Evolutionary conservation across 192 early-diverging fungal genomes (phyloP), one percentile per base, ranked within the genome.

Genomic region (Coemansia sp.): DNA sequence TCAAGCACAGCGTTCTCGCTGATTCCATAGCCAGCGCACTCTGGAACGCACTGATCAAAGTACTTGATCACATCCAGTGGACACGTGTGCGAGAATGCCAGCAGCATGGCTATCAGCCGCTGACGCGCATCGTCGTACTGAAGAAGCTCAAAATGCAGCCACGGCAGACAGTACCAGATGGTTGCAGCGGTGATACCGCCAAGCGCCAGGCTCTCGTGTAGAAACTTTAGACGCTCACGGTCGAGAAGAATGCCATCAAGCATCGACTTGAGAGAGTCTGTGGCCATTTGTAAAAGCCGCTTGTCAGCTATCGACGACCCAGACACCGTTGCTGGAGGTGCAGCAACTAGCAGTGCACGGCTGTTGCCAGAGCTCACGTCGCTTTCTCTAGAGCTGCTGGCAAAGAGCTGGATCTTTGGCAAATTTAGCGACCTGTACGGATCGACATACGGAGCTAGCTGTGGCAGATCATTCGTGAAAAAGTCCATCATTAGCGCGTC

Each of bases 101-200:
- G 53, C 23, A 73, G 34, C 57, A 67, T 59, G 0, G 65, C 57
- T 1, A 67, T 64, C 30, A 73, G 57, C 42, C 57, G 61, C 42
- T 63, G 65, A 22, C 71, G 61, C 24, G 61, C 65, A 17, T 40
- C 42, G 17, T 73, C 71, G 41, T 55, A 73, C 33, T 69, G 61
- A 62, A 75, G 21, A 30, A 62, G 22, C 9, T 69, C 73, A 22
- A 58, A 65, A 13, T 74, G 72, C 22, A 75, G 59, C 58, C 62
- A 75, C 17, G 62, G 55, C 14, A 69, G 52, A 0, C 30, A 43
- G 46, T 69, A 66, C 73, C 73, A 75, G 3, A 75, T 42, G 2
- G 66, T 59, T 6, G 73, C 73, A 0, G 73, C 73, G 0, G 73
- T 58, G 13, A 64, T 46, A 0, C 73, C 67, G 10, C 66, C 66